Conservation (phyloP, 441 rosid genomes). For the Macaranga tanarius region DNA sequence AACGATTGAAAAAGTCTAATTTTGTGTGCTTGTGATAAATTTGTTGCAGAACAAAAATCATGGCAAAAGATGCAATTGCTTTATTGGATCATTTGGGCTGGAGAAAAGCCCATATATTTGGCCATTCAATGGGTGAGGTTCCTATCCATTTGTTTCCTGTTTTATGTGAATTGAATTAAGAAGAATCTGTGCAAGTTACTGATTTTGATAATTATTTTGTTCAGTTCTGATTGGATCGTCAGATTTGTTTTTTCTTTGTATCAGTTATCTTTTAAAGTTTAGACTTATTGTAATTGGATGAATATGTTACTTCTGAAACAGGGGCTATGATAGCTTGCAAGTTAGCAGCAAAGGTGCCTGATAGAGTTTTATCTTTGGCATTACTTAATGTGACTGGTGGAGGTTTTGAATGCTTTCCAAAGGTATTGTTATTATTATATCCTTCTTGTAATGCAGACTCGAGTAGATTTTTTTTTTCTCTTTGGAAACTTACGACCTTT, state of each 20-base stretch:
- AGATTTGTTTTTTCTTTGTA: no score
- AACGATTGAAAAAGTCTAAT: no score
- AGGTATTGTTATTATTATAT: constrained; percentile 47
- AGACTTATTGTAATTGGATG: no score
- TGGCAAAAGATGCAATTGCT: constrained; percentile 89
- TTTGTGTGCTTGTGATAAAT: not conserved
- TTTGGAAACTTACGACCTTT: not conserved
- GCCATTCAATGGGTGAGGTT: constrained; percentile 91
- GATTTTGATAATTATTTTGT: no score
- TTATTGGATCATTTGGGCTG: constrained; percentile 92
- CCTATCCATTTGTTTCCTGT: no score
- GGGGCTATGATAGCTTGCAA: constrained; percentile 98
- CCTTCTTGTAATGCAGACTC: not conserved
- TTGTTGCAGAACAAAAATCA: constrained; percentile 65
- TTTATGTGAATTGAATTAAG: no score
- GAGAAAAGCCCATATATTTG: constrained; percentile 79
- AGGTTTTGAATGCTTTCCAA: constrained; percentile 88
- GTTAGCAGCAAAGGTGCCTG: constrained; percentile 82
- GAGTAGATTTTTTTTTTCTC: constrained; percentile 14
- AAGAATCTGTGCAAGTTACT: no score
- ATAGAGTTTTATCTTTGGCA: constrained; percentile 78
- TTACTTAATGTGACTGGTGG: constrained; percentile 97
- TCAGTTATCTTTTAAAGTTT: not conserved
- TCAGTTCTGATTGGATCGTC: no score
- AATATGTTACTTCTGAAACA: constrained; percentile 28